Conservation (phyloP, 305 asterid genomes). For the Solanum hybrid region DNA sequence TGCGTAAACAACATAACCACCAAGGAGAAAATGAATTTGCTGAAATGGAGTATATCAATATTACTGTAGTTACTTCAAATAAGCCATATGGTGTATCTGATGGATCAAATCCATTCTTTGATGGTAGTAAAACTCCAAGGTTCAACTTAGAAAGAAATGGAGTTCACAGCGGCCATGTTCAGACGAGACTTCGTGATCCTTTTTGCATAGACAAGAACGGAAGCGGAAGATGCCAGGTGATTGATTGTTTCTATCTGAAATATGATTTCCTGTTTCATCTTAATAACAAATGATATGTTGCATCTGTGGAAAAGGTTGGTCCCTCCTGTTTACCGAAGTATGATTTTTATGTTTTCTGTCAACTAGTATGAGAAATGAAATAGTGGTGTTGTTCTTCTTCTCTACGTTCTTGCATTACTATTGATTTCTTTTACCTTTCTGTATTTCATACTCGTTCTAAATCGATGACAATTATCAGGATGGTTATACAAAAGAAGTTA, state of each 20-base stretch:
- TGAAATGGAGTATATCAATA: slow-evolving; percentile 67
- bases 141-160: slow-evolving; percentile 42
- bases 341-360: neutral
- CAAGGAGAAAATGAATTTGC: slow-evolving; percentile 78
- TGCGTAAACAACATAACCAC: slow-evolving; percentile 33
- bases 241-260: neutral
- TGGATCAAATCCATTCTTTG: slow-evolving; percentile 67
- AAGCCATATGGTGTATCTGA: slow-evolving; percentile 53
- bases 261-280: neutral
- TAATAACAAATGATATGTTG: neutral
- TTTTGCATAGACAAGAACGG: slow-evolving; percentile 50
- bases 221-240: slow-evolving; percentile 73
- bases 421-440: neutral
- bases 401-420: neutral
- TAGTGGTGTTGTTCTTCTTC: neutral
- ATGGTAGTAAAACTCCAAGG: slow-evolving; percentile 37
- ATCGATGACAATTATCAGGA: slow-evolving; percentile 32
- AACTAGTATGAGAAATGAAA: neutral
- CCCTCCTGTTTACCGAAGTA: neutral
- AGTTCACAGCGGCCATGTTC: slow-evolving; percentile 85
- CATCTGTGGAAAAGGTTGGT: neutral
- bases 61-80: slow-evolving; percentile 74
- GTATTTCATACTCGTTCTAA: neutral
- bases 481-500: slow-evolving; percentile 54
- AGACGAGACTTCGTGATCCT: slow-evolving; percentile 55